Evolutionary conservation across 176 grass and related monocot species (phyloP), one percentile per base, ranked within the genome.

Genomic region (Ananas comosus): DNA sequence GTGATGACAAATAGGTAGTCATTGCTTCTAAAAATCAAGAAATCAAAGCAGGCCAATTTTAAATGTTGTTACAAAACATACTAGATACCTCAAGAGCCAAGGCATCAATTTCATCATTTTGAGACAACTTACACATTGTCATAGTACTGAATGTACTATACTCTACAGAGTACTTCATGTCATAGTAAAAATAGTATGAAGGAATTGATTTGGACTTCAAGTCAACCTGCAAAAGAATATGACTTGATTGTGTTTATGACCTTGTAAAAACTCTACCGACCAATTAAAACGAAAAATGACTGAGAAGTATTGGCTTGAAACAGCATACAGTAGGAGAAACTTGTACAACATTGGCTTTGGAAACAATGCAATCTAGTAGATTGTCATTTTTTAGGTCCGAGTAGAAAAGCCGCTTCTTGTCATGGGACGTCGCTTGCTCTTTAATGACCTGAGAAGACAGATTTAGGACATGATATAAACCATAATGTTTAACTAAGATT

Each of bases 381-480:
- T 96, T 96, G 63, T 96, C 93, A 51, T 96, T 88, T 64, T 83
- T 79, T 69, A 92, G 68, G 54, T 92, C 86, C 76, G 93, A 96
- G 81, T 85, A 89, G 82, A 96, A 96, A 70, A 96, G 76, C 81
- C 93, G 82, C 79, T 81, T 85, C 42, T 54, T 83, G 64, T 92
- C 88, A 83, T 89, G 93, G 66, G 76, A 75, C 64, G 78, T 65
- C 70, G 76, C 83, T 76, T 96, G 88, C 12, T 77, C 77, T 80
- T 71, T 74, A 83, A 96, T 92, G 49, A 96, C 77, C 93, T 96
- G 72, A 85, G 53, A 69, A 77, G 66, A 81, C 50, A 80, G 70
- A 49, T 78, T 42, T 11, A 75, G 80, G 81, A 14, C 48, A 70
- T 70, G 59, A 29, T 59, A 17, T 11, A 75, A 83, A 83, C 17